Evolutionary conservation across 495 filamentous ascomycete species (phyloP), one percentile per base, ranked within the genome.

Genomic region (Viridothelium virens): DNA sequence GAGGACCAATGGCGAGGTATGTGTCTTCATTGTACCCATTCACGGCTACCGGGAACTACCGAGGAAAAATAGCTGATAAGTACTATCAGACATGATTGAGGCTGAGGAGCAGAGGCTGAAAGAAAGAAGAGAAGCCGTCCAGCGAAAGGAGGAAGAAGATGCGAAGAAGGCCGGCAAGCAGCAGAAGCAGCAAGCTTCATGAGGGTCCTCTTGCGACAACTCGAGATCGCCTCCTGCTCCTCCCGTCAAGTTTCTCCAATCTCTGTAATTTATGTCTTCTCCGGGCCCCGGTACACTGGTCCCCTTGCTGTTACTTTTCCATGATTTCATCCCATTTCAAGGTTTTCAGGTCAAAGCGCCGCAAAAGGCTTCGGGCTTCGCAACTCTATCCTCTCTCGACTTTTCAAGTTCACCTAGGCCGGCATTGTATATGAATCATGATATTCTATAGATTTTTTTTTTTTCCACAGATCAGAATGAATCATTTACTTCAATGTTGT

Each of bases 1-100:
- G 90, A 91, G 76, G 90, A 96, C 76, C 80, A 95, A 68, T 97
- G 92, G 92, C 89, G 87, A 79, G 89, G 84, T 87, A 73, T 67
- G 83, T 79, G 31, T 11, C 18, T 61, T 63, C 46, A 66, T 56
- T 34, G 37, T 56, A 18, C 41, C 6, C 34, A 48, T 59, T 64
- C 18, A 36, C 18, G 36, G 34, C 25, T 63, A 36, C 18, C 62
- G 56, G 31, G 63, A 38, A 61, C 18, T 14, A 2, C 3, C 44
- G 56, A 39, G 36, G n/a, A 63, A 25, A 25, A 38, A 36, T 56
- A 34, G 39, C 65, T 69, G 38, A 64, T 67, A 25, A 11, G 4
- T 38, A n/a, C 63, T 25, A 25, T 25, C 25, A 76, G 77, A 79
- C 63, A 79, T 79, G 77, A 70, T 79, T 44, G 77, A 74, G 46